Conservation (phyloP, 2,329 filamentous ascomycete species). For the Colletotrichum limetticola region DNA sequence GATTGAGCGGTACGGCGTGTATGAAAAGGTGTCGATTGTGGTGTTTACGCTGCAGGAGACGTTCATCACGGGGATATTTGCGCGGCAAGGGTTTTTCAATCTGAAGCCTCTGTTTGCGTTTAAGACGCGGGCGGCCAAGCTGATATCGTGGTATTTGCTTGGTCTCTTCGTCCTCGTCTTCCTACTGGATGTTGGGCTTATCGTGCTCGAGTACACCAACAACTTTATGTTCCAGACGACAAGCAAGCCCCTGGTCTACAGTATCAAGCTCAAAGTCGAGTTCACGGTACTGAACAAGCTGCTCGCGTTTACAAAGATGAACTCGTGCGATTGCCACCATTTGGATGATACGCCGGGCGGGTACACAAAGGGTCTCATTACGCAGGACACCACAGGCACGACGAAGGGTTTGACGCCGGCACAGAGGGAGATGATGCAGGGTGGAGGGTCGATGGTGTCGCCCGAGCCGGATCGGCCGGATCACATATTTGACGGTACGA, state of each 20-base stretch:
- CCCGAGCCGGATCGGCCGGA: constrained; percentile 8
- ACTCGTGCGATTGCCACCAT: constrained; percentile 24
- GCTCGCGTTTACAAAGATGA: constrained; percentile 27
- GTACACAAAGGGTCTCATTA: not conserved
- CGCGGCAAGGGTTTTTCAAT: constrained; percentile 56
- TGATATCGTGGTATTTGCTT: constrained; percentile 51
- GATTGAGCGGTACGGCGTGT: constrained; percentile 49
- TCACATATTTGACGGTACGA: constrained; percentile 24
- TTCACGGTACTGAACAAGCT: constrained; percentile 56
- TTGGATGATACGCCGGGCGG: not conserved
- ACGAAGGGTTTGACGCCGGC: not conserved
- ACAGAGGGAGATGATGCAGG: not conserved
- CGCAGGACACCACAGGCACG: constrained; percentile 10
- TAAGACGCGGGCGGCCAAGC: constrained; percentile 48
- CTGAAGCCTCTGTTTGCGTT: constrained; percentile 39
- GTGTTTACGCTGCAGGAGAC: constrained; percentile 67
- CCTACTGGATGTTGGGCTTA: constrained; percentile 49
- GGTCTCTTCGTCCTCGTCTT: constrained; percentile 52
- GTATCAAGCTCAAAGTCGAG: constrained; percentile 51
- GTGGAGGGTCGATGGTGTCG: not conserved
- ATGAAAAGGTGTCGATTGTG: constrained; percentile 67
- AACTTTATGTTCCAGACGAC: constrained; percentile 42
- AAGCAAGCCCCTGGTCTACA: constrained; percentile 35
- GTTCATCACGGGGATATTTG: constrained; percentile 63
- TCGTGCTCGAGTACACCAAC: constrained; percentile 50